Evolutionary conservation across 139 green algal species (phyloP).

Genomic region (Micromonas pusilla): DNA sequence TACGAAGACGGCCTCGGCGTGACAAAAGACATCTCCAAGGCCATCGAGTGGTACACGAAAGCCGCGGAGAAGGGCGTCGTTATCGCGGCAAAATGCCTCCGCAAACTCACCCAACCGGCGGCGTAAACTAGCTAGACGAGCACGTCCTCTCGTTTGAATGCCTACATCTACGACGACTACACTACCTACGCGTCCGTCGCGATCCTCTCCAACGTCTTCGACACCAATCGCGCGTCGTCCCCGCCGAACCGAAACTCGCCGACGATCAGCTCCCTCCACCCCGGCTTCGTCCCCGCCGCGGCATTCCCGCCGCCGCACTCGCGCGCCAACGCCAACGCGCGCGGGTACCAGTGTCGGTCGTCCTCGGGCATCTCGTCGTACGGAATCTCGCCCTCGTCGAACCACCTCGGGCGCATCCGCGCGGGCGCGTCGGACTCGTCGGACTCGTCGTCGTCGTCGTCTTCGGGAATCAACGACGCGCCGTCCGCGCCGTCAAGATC

Average conservation of each 20-base stretch:
- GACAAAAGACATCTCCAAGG: too few species aligned
- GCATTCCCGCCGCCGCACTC: background rate
- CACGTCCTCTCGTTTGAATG: too few species aligned
- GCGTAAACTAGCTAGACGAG: too few species aligned
- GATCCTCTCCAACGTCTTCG: too few species aligned
- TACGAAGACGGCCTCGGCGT: too few species aligned
- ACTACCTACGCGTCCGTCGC: too few species aligned
- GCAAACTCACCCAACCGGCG: too few species aligned
- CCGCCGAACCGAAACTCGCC: background rate
- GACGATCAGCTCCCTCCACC: background rate
- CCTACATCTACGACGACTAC: too few species aligned
- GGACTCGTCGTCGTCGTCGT: background rate
- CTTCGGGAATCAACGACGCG: background rate
- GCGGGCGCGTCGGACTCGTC: background rate
- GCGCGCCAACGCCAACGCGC: background rate
- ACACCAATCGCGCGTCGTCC: too few species aligned
- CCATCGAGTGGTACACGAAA: too few species aligned
- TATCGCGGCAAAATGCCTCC: too few species aligned
- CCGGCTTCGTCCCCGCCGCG: background rate
- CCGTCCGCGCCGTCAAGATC: background rate
- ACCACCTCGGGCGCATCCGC: conserved; percentile 6
- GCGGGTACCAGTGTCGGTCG: conserved; percentile 21
- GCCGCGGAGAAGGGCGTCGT: too few species aligned
- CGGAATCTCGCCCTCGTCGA: conserved; percentile 13
- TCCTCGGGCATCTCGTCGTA: conserved; percentile 30